Percentiles rank a stretch among this genome's conserved stretches.
Conservation (phyloP, 129 eudicot species). For the Erigeron canadensis region DNA sequence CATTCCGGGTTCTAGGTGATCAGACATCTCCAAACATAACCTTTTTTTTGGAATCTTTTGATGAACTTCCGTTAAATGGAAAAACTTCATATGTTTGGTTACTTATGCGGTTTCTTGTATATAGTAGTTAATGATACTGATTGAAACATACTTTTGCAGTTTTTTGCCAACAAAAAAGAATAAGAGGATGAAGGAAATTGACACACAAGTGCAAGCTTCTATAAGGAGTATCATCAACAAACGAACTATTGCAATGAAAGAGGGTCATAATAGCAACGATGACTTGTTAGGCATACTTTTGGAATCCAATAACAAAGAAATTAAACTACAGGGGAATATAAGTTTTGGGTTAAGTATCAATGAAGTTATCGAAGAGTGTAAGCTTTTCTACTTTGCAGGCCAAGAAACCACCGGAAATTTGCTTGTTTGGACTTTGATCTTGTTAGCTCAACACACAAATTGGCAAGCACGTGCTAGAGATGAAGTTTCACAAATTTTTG, state of each 20-base stretch:
- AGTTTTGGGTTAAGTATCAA: conserved; percentile 29
- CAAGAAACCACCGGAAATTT: conserved; percentile 31
- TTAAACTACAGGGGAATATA: conserved; percentile 20
- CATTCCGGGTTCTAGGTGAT: conserved; percentile 32
- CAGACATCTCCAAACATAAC: not conserved
- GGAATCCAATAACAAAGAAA: conserved; percentile 32
- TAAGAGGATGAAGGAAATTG: conserved; percentile 26
- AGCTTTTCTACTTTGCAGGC: conserved; percentile 34
- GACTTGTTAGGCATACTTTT: conserved; percentile 33
- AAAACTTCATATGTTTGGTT: not conserved
- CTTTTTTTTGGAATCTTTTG: not conserved
- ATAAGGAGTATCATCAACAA: conserved; percentile 26
- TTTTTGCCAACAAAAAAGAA: conserved; percentile 33
- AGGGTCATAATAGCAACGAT: conserved; percentile 8
- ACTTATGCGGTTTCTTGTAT: not conserved
- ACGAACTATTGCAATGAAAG: conserved; percentile 25
- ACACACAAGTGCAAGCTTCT: not conserved
- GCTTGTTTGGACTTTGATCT: conserved; percentile 42
- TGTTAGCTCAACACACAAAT: conserved; percentile 19
- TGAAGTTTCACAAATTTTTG: conserved; percentile 29
- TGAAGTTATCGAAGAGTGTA: conserved; percentile 36
- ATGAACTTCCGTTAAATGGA: not conserved
- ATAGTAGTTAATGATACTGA: not conserved
- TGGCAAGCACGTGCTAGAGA: conserved; percentile 38
- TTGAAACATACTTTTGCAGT: conserved; percentile 3